Evolutionary conservation across 176 grass and related monocot species (phyloP).

Genomic region (Alloteropsis semialata): DNA sequence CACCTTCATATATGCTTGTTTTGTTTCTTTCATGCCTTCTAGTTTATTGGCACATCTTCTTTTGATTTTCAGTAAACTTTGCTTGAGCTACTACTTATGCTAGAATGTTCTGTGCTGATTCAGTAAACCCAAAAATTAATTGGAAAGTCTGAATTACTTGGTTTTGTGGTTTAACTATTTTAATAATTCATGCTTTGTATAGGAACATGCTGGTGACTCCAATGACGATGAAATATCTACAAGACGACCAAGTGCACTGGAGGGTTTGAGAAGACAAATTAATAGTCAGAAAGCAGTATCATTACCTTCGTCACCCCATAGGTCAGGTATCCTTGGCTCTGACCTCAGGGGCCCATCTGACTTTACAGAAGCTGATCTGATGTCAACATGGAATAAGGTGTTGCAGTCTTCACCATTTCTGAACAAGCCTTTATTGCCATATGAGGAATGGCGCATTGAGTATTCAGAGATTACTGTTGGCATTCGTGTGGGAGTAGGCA

Average conservation of each 20-base stretch:
- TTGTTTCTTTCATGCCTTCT: slow-evolving; percentile 1
- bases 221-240: slow-evolving; percentile 42
- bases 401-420: slow-evolving; percentile 76
- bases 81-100: background rate
- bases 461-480: slow-evolving; percentile 95
- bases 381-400: slow-evolving; percentile 81
- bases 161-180: slow-evolving; percentile 18
- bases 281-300: slow-evolving; percentile 80
- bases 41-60: background rate
- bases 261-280: slow-evolving; percentile 57
- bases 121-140: slow-evolving; percentile 1
- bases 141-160: slow-evolving; percentile 5
- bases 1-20: background rate
- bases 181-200: slow-evolving; percentile 27
- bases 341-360: slow-evolving; percentile 55
- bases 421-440: slow-evolving; percentile 89
- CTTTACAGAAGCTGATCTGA: slow-evolving; percentile 64
- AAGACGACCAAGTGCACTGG: slow-evolving; percentile 34
- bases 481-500: slow-evolving; percentile 96
- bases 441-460: slow-evolving; percentile 90
- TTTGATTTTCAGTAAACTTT: slow-evolving; percentile 10
- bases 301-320: slow-evolving; percentile 87
- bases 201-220: slow-evolving; percentile 49
- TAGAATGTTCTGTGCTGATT: background rate
- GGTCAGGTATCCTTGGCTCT: slow-evolving; percentile 53